Base-by-base conservation (phyloP, 129 eudicot genomes). In the Chrysanthemum seticuspe region DNA sequence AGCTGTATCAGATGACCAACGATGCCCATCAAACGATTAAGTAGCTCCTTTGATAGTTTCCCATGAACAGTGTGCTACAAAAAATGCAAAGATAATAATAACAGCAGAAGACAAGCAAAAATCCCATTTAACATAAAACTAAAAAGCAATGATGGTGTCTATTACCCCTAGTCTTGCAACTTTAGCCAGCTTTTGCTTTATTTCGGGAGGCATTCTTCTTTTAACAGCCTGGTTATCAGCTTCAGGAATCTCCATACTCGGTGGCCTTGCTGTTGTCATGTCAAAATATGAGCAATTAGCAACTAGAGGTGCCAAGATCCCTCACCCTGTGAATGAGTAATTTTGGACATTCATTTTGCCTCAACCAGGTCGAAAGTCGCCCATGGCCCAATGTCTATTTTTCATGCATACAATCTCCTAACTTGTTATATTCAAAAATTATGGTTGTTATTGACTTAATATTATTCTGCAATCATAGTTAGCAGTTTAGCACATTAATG, bases 131-230 rank as follows among this genome's bases (percentile, higher is more conserved):
- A 40, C 10, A 3, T 50, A 19, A 65, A 44, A 67, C 34, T 47
- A n/a, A n/a, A 34, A 58, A 52, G 6, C n/a, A 50, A 11, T 8
- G 63, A 18, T 68, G 36, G 70, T 45, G n/a, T 54, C 8, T 36
- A 29, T 67, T 88, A 95, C 97, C 89, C 97, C 96, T 52, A 90
- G 69, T 80, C 97, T 80, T 47, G 99, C 97, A 85, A 95, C 96
- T 95, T 90, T 95, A 64, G 91, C 96, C 83, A 95, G 87, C 86
- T 86, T 95, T 84, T 81, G 96, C 85, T 95, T 95, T 61, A 95
- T 86, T 83, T 95, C 99, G 31, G 87, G 90, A 34, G 91, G 85
- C 86, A 95, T 85, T 75, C 99, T 90, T 80, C 96, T 85, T 81
- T 95, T 95, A 79, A 87, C 84, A 13, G 87, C 82, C 78, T 95